Percentiles rank a stretch among this genome's conserved stretches.
These are phyloP conservation scores for Solanum chilense DNA, from an alignment of 257 asterid genomes.

Conservation along the genomic window DNA sequence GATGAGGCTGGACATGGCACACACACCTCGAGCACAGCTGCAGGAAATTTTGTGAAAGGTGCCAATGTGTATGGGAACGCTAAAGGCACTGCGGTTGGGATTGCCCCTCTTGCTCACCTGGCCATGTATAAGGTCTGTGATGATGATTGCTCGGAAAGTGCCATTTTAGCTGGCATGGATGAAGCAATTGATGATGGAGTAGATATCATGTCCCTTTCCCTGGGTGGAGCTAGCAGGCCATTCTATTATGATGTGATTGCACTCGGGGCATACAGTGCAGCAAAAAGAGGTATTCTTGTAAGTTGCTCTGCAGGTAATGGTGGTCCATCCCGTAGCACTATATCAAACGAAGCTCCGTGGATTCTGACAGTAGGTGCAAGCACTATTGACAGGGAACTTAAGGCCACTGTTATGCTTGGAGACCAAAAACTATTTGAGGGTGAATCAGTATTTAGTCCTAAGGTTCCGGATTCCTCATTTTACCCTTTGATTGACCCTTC, in stretches of 20 bases:
- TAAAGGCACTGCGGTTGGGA: neutral
- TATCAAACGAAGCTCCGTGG: neutral
- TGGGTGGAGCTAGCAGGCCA: neutral
- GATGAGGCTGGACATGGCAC: neutral
- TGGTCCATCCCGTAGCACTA: neutral
- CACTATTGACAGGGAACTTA: neutral
- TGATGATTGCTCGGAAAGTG: neutral
- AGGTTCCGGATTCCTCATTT: neutral
- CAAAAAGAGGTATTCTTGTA: neutral
- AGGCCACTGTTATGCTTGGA: neutral
- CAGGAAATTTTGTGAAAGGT: neutral
- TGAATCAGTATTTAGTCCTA: neutral
- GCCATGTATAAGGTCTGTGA: neutral
- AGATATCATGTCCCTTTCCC: neutral
- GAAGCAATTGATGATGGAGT: neutral
- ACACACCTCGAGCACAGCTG: neutral
- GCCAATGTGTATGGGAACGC: neutral
- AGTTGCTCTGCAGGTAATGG: neutral
- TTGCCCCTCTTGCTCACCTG: neutral
- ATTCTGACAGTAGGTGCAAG: neutral
- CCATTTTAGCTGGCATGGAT: neutral
- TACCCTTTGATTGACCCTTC: neutral
- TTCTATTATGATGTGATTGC: neutral
- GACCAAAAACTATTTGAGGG: neutral
- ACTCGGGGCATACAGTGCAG: neutral